Conservation (phyloP, 2,329 filamentous ascomycete genomes). For the Xylariaceae sp. region DNA sequence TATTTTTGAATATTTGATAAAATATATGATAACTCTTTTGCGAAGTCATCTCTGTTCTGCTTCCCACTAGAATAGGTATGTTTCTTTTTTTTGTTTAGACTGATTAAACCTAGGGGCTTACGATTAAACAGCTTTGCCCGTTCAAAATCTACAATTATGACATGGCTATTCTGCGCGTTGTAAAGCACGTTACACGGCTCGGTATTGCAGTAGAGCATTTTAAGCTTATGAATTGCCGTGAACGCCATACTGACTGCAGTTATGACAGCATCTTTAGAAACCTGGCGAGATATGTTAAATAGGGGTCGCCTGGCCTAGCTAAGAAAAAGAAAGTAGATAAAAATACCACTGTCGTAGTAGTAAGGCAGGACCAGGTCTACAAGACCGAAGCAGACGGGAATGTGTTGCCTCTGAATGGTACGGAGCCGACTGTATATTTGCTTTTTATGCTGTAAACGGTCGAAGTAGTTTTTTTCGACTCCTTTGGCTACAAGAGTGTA, state of each 20-base stretch:
- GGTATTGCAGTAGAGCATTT: conserved; percentile 28
- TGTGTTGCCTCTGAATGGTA: conserved; percentile 30
- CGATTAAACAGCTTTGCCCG: conserved; percentile 21
- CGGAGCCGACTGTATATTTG: conserved; percentile 30
- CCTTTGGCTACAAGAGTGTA: conserved; percentile 40
- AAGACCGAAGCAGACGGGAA: conserved; percentile 35
- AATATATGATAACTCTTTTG: conserved; percentile 4
- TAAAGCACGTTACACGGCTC: conserved; percentile 33
- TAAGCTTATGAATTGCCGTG: conserved; percentile 11
- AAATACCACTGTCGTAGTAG: conserved; percentile 30
- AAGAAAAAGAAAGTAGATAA: conserved; percentile 32
- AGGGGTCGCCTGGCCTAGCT: conserved; percentile 30
- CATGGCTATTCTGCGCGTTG: conserved; percentile 15
- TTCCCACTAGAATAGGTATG: not conserved
- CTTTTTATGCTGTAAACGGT: conserved; percentile 27
- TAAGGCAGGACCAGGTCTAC: conserved; percentile 29
- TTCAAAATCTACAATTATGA: conserved; percentile 35
- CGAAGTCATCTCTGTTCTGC: not conserved
- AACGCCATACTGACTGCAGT: conserved; percentile 9
- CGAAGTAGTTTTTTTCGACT: conserved; percentile 24
- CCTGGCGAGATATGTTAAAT: conserved; percentile 13
- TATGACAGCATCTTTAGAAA: conserved; percentile 8
- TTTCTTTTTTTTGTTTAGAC: conserved; percentile 23
- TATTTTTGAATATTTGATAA: conserved; percentile 3
- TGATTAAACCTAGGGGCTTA: conserved; percentile 21